Conservation (phyloP, 495 filamentous ascomycete genomes). For the Penicillium riverlandense region DNA sequence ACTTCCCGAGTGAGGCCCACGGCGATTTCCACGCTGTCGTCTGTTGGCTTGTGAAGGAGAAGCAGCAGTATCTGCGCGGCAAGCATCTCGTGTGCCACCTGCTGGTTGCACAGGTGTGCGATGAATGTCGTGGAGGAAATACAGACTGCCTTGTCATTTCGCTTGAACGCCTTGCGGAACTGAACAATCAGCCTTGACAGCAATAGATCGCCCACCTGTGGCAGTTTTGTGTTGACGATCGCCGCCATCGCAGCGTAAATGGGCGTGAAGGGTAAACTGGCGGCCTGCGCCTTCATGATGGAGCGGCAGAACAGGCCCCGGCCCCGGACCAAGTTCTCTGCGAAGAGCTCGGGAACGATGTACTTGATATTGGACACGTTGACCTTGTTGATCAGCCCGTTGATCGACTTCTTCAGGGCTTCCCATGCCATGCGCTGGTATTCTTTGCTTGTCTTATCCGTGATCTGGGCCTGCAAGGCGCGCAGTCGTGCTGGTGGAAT, state of each 20-base stretch:
- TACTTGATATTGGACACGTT: constrained; percentile 96
- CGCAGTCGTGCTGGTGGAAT: constrained; percentile 88
- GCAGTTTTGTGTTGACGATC: constrained; percentile 96
- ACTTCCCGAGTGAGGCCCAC: constrained; percentile 87
- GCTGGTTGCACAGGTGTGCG: constrained; percentile 89
- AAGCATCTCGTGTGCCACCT: constrained; percentile 89
- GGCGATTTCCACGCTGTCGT: constrained; percentile 97
- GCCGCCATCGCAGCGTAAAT: constrained; percentile 93
- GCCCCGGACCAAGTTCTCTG: constrained; percentile 86
- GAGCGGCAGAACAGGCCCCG: constrained; percentile 88
- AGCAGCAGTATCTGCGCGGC: constrained; percentile 86
- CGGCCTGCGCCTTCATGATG: constrained; percentile 95
- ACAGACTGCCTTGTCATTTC: constrained; percentile 95
- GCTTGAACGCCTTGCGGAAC: constrained; percentile 90
- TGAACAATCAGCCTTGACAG: constrained; percentile 81
- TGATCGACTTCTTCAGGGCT: constrained; percentile 96
- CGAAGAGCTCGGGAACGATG: constrained; percentile 92
- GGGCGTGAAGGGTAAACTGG: constrained; percentile 91
- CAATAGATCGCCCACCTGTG: constrained; percentile 86
- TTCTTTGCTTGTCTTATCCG: constrained; percentile 91
- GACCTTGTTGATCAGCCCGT: constrained; percentile 97
- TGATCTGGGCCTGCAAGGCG: constrained; percentile 92
- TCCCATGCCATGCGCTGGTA: constrained; percentile 99
- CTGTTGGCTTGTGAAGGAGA: constrained; percentile 86
- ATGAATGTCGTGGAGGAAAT: constrained; percentile 87